Evolutionary conservation across 2,329 filamentous ascomycete species (phyloP), one percentile per base, ranked within the genome.

Genomic region (Colletotrichum scovillei): DNA sequence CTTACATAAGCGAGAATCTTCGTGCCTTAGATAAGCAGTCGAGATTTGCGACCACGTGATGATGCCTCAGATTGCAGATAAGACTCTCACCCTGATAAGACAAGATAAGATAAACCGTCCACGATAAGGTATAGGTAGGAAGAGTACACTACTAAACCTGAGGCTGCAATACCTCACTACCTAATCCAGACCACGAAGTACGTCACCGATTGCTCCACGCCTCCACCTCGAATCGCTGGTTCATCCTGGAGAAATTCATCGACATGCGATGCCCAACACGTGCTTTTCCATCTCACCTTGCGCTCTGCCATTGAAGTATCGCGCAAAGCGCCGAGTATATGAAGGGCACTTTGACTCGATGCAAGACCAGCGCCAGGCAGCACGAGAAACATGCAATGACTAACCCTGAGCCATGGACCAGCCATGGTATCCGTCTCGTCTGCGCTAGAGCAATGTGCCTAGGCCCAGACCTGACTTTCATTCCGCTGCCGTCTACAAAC

Each of bases 151-250:
- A n/a, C n/a, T 9, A 35, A 35, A 32, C 69, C 69, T 72, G 35
- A 72, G 69, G 69, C 69, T 3, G 19, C 16, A 3, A 22, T 7
- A 52, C 1, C n/a, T 42, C 52, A 35, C 11, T n/a, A n/a, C n/a
- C n/a, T 19, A 53, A n/a, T 42, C 42, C 26, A 63, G 38, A 22
- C 42, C 59, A 28, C n/a, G 7, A 16, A 26, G 46, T 71, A 71
- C 69, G 69, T 71, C 69, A 71, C 69, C 24, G 60, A 65, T 6
- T 4, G 30, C 56, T 65, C 60, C 67, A 65, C 49, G 59, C 32
- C 35, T 22, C 70, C 70, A 70, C 70, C 66, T 56, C 32, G 35
- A 38, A 59, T 64, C 56, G 42, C 57, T 55, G 70, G 67, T 53
- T 26, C 46, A 68, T 68, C 64, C 66, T 73, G 53, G 53, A 67